These are phyloP conservation scores for Leishmania amazonensis DNA, from an alignment of 208 protist genomes.

Conservation along the genomic window DNA sequence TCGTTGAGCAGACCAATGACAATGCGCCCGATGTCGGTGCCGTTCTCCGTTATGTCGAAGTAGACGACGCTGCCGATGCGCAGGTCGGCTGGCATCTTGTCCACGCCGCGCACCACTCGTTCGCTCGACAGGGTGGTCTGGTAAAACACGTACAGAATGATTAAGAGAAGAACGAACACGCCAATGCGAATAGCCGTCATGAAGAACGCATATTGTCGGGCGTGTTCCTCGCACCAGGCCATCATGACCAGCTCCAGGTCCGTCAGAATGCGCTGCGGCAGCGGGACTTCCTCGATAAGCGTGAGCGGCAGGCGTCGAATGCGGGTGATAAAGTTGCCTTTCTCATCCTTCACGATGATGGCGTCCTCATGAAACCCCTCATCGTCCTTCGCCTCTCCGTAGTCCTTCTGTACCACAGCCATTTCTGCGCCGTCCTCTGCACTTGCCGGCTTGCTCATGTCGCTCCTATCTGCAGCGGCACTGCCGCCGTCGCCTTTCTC, in stretches of 20 bases:
- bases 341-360: conserved; percentile 64
- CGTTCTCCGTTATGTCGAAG: conserved; percentile 88
- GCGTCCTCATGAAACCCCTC: conserved; percentile 60
- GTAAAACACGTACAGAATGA: conserved; percentile 88
- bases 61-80: conserved; percentile 89
- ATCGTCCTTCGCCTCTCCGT: conserved; percentile 23
- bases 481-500: neutral
- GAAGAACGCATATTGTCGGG: conserved; percentile 75
- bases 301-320: conserved; percentile 74
- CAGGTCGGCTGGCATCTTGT: conserved; percentile 82
- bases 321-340: conserved; percentile 66
- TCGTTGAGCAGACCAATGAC: conserved; percentile 89
- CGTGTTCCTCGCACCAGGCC: conserved; percentile 90
- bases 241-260: conserved; percentile 89
- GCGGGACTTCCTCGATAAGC: conserved; percentile 84
- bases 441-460: neutral
- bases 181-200: conserved; percentile 55
- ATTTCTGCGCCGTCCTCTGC: conserved; percentile 4
- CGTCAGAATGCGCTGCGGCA: conserved; percentile 73
- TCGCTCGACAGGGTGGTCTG: conserved; percentile 77
- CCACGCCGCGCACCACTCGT: conserved; percentile 77
- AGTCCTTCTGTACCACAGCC: conserved; percentile 25
- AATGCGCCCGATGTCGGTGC: conserved; percentile 74
- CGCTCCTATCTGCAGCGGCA: neutral
- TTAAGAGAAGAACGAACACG: conserved; percentile 74